Percentiles rank a stretch among this genome's conserved stretches.
Conservation (phyloP, 441 rosid species). For the Bruguiera hainesii region DNA sequence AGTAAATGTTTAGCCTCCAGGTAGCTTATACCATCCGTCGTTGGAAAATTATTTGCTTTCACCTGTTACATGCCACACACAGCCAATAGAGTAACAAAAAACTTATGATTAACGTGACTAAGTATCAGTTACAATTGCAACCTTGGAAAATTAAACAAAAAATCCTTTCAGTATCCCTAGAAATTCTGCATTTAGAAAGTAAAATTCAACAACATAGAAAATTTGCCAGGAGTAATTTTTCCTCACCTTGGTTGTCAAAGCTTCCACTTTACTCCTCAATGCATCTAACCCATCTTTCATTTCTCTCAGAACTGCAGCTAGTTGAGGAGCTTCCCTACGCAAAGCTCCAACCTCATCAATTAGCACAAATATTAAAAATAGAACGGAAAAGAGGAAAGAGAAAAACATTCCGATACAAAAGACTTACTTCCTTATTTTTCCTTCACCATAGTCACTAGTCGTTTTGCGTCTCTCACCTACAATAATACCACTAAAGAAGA, state of each 20-base stretch:
- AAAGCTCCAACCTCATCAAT: conserved; percentile 1
- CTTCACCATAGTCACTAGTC: neutral
- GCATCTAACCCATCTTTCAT: conserved; percentile 72
- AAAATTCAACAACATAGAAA: neutral
- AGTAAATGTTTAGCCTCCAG: conserved; percentile 81
- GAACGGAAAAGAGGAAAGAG: neutral
- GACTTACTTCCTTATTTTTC: conserved; percentile 29
- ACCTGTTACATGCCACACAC: conserved; percentile 36
- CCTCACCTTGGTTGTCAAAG: conserved; percentile 65
- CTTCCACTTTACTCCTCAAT: conserved; percentile 65
- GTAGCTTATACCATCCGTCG: conserved; percentile 60
- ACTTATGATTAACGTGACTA: neutral
- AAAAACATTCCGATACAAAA: neutral
- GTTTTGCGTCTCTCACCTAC: too few relatives aligned
- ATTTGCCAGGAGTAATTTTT: neutral
- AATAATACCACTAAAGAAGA: too few relatives aligned
- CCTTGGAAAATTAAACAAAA: neutral
- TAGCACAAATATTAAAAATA: neutral
- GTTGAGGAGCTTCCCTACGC: conserved; percentile 63
- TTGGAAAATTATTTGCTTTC: conserved; percentile 47
- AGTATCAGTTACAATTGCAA: neutral
- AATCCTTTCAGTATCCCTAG: neutral
- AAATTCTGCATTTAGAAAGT: neutral
- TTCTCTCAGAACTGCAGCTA: conserved; percentile 59
- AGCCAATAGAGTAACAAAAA: neutral